These are phyloP conservation scores for Castanea sativa DNA, from an alignment of 306 rosid genomes.

Conservation along the genomic window DNA sequence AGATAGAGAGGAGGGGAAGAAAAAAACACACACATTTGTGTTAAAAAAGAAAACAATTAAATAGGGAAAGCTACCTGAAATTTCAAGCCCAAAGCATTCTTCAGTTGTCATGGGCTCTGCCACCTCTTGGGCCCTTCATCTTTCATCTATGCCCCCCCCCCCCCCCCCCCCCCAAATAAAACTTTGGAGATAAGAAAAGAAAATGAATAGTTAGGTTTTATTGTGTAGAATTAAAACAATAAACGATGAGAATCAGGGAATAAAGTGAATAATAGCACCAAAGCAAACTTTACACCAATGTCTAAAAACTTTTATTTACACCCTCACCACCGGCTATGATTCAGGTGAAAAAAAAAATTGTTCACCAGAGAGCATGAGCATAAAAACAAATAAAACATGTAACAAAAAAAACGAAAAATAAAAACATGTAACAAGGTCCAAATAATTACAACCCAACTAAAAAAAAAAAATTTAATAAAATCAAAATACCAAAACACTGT, in stretches of 20 bases:
- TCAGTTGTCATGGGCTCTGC: background rate
- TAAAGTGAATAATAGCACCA: slow-evolving; percentile 17
- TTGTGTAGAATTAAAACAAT: background rate
- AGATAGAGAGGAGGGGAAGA: no score
- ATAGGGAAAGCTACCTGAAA: no score
- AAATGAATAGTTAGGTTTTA: no score
- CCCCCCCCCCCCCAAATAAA: background rate
- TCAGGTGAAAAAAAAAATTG: background rate
- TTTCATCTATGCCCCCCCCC: no score
- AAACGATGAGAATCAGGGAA: slow-evolving; percentile 23
- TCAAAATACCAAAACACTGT: background rate
- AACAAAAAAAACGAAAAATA: background rate
- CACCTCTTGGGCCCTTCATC: background rate
- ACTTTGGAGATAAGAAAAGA: background rate
- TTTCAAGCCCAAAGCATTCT: background rate
- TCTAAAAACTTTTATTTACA: background rate
- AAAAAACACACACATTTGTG: no score
- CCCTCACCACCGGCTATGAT: background rate
- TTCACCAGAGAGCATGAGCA: background rate
- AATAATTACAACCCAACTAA: slow-evolving; percentile 1
- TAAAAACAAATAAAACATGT: background rate
- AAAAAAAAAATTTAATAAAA: background rate
- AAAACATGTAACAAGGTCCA: background rate
- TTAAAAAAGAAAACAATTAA: no score
- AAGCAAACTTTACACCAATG: background rate